Evolutionary conservation across 805 yeast genomes (phyloP).

Genomic region (Candida gorgasii): DNA sequence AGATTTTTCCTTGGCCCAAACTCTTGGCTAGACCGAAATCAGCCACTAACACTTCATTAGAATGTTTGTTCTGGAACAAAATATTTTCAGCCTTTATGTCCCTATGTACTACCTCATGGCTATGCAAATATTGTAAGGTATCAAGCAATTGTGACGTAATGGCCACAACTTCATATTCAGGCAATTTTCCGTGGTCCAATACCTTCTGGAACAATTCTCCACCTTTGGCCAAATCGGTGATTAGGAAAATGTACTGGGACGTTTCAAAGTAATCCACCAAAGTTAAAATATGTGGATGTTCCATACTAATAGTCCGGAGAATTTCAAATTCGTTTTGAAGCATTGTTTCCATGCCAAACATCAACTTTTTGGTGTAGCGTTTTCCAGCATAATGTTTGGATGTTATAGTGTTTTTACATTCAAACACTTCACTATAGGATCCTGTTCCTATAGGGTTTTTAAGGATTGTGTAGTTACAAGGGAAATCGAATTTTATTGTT

Average conservation of each 20-base stretch:
- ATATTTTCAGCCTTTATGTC: conserved; percentile 75
- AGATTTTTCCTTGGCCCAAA: conserved; percentile 3
- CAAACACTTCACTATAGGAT: conserved; percentile 50
- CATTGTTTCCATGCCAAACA: conserved; percentile 52
- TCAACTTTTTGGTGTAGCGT: conserved; percentile 48
- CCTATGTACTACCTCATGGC: conserved; percentile 63
- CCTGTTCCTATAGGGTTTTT: conserved; percentile 44
- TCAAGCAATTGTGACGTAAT: conserved; percentile 52
- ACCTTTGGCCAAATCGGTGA: conserved; percentile 67
- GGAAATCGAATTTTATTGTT: conserved; percentile 16
- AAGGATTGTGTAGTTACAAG: conserved; percentile 36
- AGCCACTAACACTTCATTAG: conserved; percentile 49
- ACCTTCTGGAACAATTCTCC: conserved; percentile 70
- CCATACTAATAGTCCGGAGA: conserved; percentile 49
- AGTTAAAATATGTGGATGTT: conserved; percentile 57
- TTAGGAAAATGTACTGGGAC: conserved; percentile 49
- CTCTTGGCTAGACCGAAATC: conserved; percentile 62
- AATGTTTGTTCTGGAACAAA: conserved; percentile 42
- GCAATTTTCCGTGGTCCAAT: conserved; percentile 43
- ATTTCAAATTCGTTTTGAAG: conserved; percentile 64
- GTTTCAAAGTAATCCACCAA: conserved; percentile 74
- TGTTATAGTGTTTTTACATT: conserved; percentile 45
- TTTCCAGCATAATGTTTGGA: conserved; percentile 54
- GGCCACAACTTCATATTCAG: conserved; percentile 49
- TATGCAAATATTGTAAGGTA: conserved; percentile 60